phyloP scores from a whole-genome alignment of 352 stramenopile genomes.

The Peronospora farinosa region DNA sequence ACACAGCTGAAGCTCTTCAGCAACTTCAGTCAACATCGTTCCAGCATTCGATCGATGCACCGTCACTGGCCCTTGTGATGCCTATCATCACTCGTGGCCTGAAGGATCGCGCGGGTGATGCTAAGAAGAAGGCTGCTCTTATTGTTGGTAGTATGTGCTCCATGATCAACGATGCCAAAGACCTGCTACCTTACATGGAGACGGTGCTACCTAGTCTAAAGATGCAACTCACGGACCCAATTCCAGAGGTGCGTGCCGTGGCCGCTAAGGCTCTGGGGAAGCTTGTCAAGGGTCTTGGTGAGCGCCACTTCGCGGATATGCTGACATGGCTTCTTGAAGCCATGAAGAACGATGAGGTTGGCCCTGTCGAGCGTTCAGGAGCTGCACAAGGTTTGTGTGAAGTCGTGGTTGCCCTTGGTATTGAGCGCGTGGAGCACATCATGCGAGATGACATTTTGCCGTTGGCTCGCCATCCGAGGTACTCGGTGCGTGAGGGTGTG shows the following conservation, averaged over 20 bases:
- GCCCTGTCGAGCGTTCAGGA: constrained; percentile 95
- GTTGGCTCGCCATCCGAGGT: constrained; percentile 90
- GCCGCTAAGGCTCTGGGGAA: constrained; percentile 93
- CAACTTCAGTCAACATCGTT: constrained; percentile 97
- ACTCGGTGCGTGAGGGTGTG: constrained; percentile 95
- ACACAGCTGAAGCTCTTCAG: constrained; percentile 93
- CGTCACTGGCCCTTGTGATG: constrained; percentile 98
- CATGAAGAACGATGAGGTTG: constrained; percentile 89
- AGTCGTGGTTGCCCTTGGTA: constrained; percentile 83
- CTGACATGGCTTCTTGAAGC: constrained; percentile 95
- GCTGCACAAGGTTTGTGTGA: constrained; percentile 97
- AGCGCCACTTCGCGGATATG: constrained; percentile 93
- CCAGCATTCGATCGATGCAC: constrained; percentile 98
- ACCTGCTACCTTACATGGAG: constrained; percentile 97
- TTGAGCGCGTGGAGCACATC: constrained; percentile 65
- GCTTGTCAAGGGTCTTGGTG: constrained; percentile 93
- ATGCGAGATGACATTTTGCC: constrained; percentile 94
- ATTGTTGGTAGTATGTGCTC: constrained; percentile 99
- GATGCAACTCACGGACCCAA: constrained; percentile 87
- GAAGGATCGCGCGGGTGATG: constrained; percentile 93
- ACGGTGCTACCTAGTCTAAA: constrained; percentile 96
- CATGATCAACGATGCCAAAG: constrained; percentile 97
- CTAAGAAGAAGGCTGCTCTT: constrained; percentile 97
- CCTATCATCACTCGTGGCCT: constrained; percentile 97
- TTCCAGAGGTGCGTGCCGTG: constrained; percentile 92